Evolutionary conservation across 139 green algal species (phyloP).

Genomic region (Deuterostichococcus epilithicus): DNA sequence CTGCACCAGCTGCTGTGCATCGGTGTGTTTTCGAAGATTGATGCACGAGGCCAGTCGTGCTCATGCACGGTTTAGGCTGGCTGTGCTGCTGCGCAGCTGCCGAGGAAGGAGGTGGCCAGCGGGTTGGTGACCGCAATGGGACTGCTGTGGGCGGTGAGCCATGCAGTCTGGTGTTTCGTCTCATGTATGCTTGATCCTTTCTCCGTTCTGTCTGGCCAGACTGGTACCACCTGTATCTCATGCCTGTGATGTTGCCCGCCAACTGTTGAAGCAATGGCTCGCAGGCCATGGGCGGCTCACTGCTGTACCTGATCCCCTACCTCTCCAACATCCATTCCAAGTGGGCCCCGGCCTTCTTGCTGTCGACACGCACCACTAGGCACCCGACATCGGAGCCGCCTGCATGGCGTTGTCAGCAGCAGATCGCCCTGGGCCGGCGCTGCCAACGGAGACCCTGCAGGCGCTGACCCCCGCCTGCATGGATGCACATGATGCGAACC

Average conservation of each 20-base stretch:
- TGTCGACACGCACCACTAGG: neutral
- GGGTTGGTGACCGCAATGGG: slow-evolving; percentile 35
- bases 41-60: no score
- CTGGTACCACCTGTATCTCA: no score
- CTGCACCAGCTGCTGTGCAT: no score
- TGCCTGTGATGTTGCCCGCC: no score
- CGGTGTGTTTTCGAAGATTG: no score
- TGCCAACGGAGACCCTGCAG: neutral
- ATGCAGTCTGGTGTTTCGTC: neutral
- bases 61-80: no score
- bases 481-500: no score
- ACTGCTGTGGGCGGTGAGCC: slow-evolving; percentile 33
- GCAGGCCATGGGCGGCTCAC: slow-evolving; percentile 23
- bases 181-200: no score
- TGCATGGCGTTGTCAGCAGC: neutral
- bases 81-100: slow-evolving; percentile 32
- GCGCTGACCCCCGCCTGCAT: neutral
- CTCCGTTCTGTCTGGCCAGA: no score
- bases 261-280: no score
- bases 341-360: neutral
- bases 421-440: neutral
- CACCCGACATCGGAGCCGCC: neutral
- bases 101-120: slow-evolving; percentile 17
- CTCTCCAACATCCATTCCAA: slow-evolving; percentile 15
- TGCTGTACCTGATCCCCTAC: slow-evolving; percentile 40